Evolutionary conservation across 768 basidiomycete species (phyloP).

Genomic region (Tylopilus cervinicoccineus): DNA sequence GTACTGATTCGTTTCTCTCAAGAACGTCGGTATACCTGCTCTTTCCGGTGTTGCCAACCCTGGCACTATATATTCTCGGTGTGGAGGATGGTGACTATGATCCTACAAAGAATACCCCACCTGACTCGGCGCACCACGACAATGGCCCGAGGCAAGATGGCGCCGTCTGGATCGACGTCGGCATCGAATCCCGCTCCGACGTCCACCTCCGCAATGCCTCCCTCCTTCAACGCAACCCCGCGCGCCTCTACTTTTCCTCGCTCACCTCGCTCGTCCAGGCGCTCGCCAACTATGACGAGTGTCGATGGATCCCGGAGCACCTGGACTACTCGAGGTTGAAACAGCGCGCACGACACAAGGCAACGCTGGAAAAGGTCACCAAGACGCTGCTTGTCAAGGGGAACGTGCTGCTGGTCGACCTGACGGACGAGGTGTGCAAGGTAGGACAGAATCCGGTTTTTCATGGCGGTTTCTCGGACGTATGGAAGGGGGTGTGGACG

Average conservation of each 20-base stretch:
- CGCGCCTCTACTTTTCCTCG: constrained; percentile 48
- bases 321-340: constrained; percentile 53
- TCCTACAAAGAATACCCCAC: constrained; percentile 1
- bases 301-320: constrained; percentile 50
- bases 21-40: constrained; percentile 49
- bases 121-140: not conserved
- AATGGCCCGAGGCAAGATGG: constrained; percentile 3
- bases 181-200: constrained; percentile 48
- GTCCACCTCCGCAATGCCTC: constrained; percentile 60
- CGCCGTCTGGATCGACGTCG: constrained; percentile 42
- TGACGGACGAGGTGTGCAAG: constrained; percentile 51
- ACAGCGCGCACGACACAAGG: constrained; percentile 55
- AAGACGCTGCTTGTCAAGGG: constrained; percentile 53
- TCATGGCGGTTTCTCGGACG: constrained; percentile 57
- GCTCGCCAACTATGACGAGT: constrained; percentile 54
- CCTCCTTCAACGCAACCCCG: constrained; percentile 51
- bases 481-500: constrained; percentile 57
- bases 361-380: constrained; percentile 48
- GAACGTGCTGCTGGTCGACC: constrained; percentile 44
- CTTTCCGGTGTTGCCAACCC: constrained; percentile 52
- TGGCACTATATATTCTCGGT: constrained; percentile 52
- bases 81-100: constrained; percentile 19
- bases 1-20: not conserved
- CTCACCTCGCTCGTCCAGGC: constrained; percentile 50
- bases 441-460: constrained; percentile 46